Conservation (phyloP, 164 flowering plant genomes). For the Echeveria elegans region DNA sequence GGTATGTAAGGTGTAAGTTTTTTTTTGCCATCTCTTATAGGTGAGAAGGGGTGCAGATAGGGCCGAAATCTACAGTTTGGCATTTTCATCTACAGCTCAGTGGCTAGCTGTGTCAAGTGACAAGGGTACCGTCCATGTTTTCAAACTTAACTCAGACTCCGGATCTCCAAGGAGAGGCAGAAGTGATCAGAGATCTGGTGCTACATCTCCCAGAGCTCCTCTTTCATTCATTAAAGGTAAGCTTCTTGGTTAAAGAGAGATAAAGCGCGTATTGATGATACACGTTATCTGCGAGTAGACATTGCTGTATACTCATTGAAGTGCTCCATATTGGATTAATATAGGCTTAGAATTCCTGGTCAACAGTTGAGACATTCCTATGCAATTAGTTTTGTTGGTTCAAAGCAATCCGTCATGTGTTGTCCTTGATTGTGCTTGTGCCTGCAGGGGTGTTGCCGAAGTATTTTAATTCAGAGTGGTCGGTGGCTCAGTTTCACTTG, state of each 20-base stretch:
- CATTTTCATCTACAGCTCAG: constrained; percentile 34
- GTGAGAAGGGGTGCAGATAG: constrained; percentile 41
- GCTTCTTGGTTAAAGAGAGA: too few relatives aligned
- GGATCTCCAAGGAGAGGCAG: constrained; percentile 18
- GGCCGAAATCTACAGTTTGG: constrained; percentile 40
- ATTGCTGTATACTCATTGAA: not conserved
- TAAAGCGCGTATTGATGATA: too few relatives aligned
- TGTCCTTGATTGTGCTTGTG: not conserved
- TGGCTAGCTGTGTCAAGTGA: constrained; percentile 51
- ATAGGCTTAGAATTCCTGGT: not conserved
- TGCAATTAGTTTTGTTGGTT: not conserved
- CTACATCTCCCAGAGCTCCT: constrained; percentile 14
- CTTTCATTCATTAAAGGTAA: constrained; percentile 38
- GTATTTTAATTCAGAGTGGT: constrained; percentile 68
- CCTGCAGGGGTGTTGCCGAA: constrained; percentile 51
- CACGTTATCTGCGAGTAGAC: not conserved
- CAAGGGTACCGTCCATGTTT: constrained; percentile 44
- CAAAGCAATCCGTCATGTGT: not conserved
- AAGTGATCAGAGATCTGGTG: constrained; percentile 16
- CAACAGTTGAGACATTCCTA: not conserved
- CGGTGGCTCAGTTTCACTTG: constrained; percentile 66
- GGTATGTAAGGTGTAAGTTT: not conserved
- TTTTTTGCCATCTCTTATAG: constrained; percentile 14
- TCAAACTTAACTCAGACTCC: constrained; percentile 24
- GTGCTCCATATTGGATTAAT: not conserved